Evolutionary conservation across 2,329 filamentous ascomycete species (phyloP).

Genomic region (Lachnellula willkommii): DNA sequence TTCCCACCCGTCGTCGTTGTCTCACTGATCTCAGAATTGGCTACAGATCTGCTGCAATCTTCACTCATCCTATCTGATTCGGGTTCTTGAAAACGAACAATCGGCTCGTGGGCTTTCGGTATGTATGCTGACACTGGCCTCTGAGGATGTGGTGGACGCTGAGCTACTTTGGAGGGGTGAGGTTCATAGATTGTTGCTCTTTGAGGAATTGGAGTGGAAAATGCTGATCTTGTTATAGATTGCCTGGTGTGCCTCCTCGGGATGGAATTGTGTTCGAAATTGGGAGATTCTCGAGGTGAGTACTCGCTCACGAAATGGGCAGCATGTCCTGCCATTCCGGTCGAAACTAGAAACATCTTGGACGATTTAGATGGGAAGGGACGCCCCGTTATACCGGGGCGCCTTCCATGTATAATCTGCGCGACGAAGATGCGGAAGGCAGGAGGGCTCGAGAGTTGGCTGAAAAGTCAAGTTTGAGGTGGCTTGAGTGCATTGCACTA

Average conservation of each 20-base stretch:
- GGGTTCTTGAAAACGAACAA: slow-evolving; percentile 28
- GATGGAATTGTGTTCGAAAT: slow-evolving; percentile 12
- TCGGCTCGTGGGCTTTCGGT: slow-evolving; percentile 17
- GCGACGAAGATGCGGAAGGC: neutral
- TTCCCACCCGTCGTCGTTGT: slow-evolving; percentile 16
- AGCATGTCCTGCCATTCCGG: slow-evolving; percentile 24
- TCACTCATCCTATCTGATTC: slow-evolving; percentile 29
- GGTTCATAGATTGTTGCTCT: slow-evolving; percentile 22
- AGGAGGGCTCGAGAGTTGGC: neutral
- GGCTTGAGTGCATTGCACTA: slow-evolving; percentile 6
- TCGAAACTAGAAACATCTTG: slow-evolving; percentile 30
- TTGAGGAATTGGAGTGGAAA: slow-evolving; percentile 24
- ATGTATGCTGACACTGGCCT: slow-evolving; percentile 27
- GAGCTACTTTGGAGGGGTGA: slow-evolving; percentile 13
- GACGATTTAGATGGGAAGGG: slow-evolving; percentile 13
- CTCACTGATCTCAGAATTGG: slow-evolving; percentile 27
- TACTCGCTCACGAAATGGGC: slow-evolving; percentile 22
- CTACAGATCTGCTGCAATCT: slow-evolving; percentile 27
- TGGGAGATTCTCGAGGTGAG: slow-evolving; percentile 8
- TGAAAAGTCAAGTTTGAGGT: neutral
- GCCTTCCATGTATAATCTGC: slow-evolving; percentile 11
- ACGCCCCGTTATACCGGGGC: slow-evolving; percentile 15
- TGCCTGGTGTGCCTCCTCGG: slow-evolving; percentile 14
- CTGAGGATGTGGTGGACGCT: neutral
- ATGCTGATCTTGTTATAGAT: slow-evolving; percentile 28